These are phyloP conservation scores for Ophiostoma perfectum DNA, from an alignment of 2,329 filamentous ascomycete genomes.

Conservation along the genomic window DNA sequence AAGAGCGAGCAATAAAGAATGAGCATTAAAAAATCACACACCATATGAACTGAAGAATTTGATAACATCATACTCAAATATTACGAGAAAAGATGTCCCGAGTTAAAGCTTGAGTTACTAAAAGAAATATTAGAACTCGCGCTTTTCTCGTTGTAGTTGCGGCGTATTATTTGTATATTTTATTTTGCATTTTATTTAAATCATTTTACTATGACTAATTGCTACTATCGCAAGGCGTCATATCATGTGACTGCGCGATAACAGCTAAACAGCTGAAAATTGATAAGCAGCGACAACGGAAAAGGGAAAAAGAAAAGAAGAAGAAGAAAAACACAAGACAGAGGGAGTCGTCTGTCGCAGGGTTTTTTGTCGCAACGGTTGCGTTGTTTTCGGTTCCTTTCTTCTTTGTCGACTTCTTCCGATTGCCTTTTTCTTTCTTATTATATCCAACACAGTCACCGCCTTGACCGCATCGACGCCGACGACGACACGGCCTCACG, in stretches of 20 bases:
- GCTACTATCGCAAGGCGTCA: not conserved
- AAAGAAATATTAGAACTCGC: not conserved
- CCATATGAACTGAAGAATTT: too few relatives aligned
- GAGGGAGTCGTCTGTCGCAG: not conserved
- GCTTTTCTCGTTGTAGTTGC: not conserved
- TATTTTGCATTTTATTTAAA: not conserved
- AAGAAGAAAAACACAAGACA: not conserved
- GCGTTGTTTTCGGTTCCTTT: too few relatives aligned
- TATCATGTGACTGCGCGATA: slow-evolving; percentile 15
- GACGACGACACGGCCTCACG: not conserved
- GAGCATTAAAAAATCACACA: too few relatives aligned
- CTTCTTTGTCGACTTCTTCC: too few relatives aligned
- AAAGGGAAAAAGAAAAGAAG: not conserved
- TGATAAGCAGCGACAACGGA: not conserved
- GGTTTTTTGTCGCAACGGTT: not conserved
- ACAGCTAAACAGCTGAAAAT: not conserved
- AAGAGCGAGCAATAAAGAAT: too few relatives aligned
- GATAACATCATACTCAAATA: too few relatives aligned
- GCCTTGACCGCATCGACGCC: too few relatives aligned
- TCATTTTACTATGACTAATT: not conserved
- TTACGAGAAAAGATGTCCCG: not conserved
- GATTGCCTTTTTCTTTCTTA: too few relatives aligned
- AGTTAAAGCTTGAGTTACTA: not conserved
- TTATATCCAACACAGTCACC: too few relatives aligned
- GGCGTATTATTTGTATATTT: not conserved